Evolutionary conservation across 768 basidiomycete genomes (phyloP), one percentile per base, ranked within the genome.

Genomic region (Mycena capillaripes): DNA sequence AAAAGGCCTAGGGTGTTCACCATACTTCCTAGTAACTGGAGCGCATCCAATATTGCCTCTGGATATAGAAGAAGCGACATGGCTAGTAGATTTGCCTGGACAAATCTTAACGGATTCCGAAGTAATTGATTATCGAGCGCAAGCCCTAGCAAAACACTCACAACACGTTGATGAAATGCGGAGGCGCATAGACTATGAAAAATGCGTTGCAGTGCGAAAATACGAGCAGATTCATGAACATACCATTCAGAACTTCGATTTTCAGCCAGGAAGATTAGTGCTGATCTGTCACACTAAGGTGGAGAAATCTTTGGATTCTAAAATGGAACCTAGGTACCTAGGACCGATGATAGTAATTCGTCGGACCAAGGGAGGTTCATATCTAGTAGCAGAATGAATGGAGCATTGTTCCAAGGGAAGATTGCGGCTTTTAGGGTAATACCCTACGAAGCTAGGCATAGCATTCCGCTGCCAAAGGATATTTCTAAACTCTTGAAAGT

Each of bases 21-120:
- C 80, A 0, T 83, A 78, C 58, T 82, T 81, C 40, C 72, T 81
- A 72, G 77, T 79, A 0, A 82, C 81, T 4, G 81, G 81, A 1
- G 76, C 81, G 0, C 79, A 84, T 50, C 83, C 83, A 1, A 58
- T 78, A 0, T 40, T 80, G 1, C 82, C 81, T 0, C 69, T 83
- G 21, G 80, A 79, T 34, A 63, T 78, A 0, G 29, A 66, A 23
- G 80, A 81, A 55, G 79, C 78, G 0, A 81, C 78, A 0, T 81
- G 78, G 77, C 52, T 81, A 9, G 75, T 76, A 0, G 59, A 75
- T 40, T 59, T 65, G n/a, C 79, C 78, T 6, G 71, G 69, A 10
- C 23, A 71, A 11, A 17, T 66, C 3, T 25, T 77, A 7, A 64
- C 66, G 0, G 71, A 50, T 12, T 50, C 65, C n/a, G 79, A 80